A percentile compares a stretch with the other conserved stretches of the same genome.
Conservation (phyloP, 1,284 basidiomycete genomes). For the Tausonia pullulans region DNA sequence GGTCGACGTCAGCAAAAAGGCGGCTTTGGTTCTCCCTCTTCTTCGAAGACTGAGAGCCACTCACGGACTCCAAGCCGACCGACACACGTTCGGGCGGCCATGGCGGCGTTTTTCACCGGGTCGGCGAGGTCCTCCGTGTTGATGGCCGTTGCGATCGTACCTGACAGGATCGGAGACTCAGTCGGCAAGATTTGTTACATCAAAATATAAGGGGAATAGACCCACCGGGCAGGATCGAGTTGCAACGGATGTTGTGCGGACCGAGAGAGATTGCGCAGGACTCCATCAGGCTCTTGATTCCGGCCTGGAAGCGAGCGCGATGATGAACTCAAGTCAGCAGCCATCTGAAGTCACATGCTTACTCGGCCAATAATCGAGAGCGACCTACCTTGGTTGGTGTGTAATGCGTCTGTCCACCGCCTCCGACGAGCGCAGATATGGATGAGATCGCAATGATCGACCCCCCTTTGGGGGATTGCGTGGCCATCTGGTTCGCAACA, state of each 20-base stretch:
- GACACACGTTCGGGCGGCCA: slow-evolving; percentile 55
- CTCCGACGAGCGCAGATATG: slow-evolving; percentile 67
- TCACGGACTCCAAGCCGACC: slow-evolving; percentile 50
- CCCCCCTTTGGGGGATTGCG: slow-evolving; percentile 56
- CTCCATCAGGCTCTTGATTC: slow-evolving; percentile 49
- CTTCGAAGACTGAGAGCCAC: background rate
- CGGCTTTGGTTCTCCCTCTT: background rate
- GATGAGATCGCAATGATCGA: slow-evolving; percentile 64
- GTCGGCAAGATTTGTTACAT: slow-evolving; percentile 31
- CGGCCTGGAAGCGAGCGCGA: background rate
- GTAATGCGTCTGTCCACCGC: slow-evolving; percentile 64
- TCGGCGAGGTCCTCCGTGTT: slow-evolving; percentile 64
- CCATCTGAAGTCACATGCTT: no score
- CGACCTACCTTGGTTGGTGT: slow-evolving; percentile 66
- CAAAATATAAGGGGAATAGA: background rate
- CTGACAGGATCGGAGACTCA: slow-evolving; percentile 41
- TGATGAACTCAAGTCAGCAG: no score
- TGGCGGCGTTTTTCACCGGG: slow-evolving; percentile 49
- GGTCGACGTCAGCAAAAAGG: background rate
- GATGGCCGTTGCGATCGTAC: slow-evolving; percentile 63
- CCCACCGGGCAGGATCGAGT: slow-evolving; percentile 37
- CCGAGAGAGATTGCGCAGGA: slow-evolving; percentile 67
- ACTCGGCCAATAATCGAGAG: no score
- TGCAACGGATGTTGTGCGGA: slow-evolving; percentile 60
- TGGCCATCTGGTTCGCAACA: slow-evolving; percentile 64